A percentile compares a stretch with the other conserved stretches of the same genome.
These are phyloP conservation scores for Aulographum hederae DNA, from an alignment of 2,329 filamentous ascomycete genomes.

Conservation along the genomic window DNA sequence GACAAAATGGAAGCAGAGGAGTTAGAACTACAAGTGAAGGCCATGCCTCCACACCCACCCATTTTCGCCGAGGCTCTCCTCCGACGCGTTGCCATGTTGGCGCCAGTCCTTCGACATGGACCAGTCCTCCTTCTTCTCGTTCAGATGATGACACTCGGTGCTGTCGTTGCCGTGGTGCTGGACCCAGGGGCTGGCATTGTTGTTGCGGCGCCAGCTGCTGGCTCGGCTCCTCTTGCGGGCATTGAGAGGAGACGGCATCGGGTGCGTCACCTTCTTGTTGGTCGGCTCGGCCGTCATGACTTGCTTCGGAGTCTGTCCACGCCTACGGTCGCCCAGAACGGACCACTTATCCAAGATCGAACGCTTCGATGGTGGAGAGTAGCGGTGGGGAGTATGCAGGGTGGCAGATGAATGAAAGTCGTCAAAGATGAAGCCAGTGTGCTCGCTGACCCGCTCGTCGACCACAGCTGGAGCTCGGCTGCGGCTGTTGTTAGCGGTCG, in stretches of 20 bases:
- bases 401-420: conserved; percentile 31
- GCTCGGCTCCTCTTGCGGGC: conserved; percentile 21
- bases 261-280: conserved; percentile 3
- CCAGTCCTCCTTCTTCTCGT: conserved; percentile 3
- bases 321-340: conserved; percentile 65
- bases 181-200: conserved; percentile 8
- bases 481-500: conserved; percentile 30
- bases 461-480: conserved; percentile 19
- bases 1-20: background rate
- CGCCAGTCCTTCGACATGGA: conserved; percentile 30
- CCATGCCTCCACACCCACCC: conserved; percentile 86
- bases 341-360: conserved; percentile 68
- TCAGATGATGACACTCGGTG: no score
- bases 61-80: conserved; percentile 59
- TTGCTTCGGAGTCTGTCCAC: conserved; percentile 36
- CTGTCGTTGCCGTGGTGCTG: background rate
- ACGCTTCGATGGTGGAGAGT: conserved; percentile 50
- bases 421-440: conserved; percentile 57
- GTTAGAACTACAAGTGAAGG: conserved; percentile 38
- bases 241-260: no score
- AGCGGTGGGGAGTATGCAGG: conserved; percentile 23
- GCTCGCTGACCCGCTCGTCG: conserved; percentile 45
- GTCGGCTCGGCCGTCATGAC: conserved; percentile 26
- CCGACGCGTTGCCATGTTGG: conserved; percentile 17
- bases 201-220: conserved; percentile 17